Evolutionary conservation across 2,329 filamentous ascomycete genomes (phyloP), one percentile per base, ranked within the genome.

Genomic region (Claviceps cyperi): DNA sequence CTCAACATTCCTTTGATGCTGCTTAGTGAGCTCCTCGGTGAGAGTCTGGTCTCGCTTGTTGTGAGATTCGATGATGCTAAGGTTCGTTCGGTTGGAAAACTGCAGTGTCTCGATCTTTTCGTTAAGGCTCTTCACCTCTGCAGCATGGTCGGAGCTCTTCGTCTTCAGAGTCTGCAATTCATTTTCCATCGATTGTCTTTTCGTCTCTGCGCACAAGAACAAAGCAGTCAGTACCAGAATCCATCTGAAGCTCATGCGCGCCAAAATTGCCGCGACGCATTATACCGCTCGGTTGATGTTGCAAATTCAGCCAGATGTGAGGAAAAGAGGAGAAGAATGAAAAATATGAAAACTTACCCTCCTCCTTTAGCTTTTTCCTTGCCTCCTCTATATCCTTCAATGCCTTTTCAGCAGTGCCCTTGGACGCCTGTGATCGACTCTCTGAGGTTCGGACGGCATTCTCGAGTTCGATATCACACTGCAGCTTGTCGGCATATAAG

Each of bases 391-490:
- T 78, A 56, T 96, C 90, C 56, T 86, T 85, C 53, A 90, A 75
- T 9, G 85, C 83, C 64, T 91, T 91, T 54, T 94, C 88, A 43
- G 88, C 78, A 1, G 84, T 86, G 5, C 78, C 75, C 68, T 92
- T 94, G 63, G 92, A 80, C 8, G 82, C 79, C 62, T 91, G 87
- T 56, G 83, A 82, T 66, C 89, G 86, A 22, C 84, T 81, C 63
- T 97, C 91, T 52, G 84, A 83, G 56, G 79, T 85, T 58, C 89
- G 83, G 46, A 95, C 83, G 17, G 84, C 84, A 66, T 88, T 92
- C 65, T 98, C 92, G 7, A 97, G 77, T 70, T 97, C 90, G 43
- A 98, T 92, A 60, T 95, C 88, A 44, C 86, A 73, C 57, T 87
- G 83, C 43, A 96, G 76, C 69, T 96, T 97, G 56, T 94, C 86